phyloP scores from a whole-genome alignment of 352 stramenopile genomes.

The Globisporangium canariense region DNA sequence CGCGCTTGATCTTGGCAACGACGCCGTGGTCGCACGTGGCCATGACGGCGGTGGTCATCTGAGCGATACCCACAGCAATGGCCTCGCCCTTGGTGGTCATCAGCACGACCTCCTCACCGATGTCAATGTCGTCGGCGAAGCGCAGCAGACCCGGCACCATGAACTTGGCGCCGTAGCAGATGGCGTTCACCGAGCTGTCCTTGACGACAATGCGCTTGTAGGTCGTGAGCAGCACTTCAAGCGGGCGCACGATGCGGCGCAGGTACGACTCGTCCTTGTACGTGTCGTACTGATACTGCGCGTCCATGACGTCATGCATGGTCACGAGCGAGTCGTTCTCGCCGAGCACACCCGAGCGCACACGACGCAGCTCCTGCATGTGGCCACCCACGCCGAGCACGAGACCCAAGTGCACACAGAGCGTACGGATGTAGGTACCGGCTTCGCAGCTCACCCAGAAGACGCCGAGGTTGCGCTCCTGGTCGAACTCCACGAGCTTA shows the following conservation, averaged over 20 bases:
- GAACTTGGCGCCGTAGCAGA: conserved; percentile 99
- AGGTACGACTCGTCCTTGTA: conserved; percentile 99
- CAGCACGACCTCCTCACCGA: conserved; percentile 98
- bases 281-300: conserved; percentile 98
- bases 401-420: conserved; percentile 99
- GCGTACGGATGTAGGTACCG: conserved; percentile 99
- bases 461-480: conserved; percentile 96
- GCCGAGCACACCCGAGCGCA: conserved; percentile 94
- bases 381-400: conserved; percentile 97
- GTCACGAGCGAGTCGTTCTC: conserved; percentile 98
- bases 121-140: conserved; percentile 99
- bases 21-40: conserved; percentile 99
- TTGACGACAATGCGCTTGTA: conserved; percentile 99
- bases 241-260: conserved; percentile 95
- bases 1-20: conserved; percentile 99
- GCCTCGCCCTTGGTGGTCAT: conserved; percentile 99
- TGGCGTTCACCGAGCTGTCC: conserved; percentile 99
- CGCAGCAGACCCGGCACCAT: conserved; percentile 99
- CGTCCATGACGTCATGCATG: conserved; percentile 99
- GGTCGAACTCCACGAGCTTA: conserved; percentile 99
- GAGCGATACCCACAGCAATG: conserved; percentile 98
- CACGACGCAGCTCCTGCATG: conserved; percentile 99
- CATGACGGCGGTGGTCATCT: conserved; percentile 99
- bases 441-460: conserved; percentile 98
- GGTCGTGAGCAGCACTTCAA: conserved; percentile 98